A percentile compares a stretch with the other conserved stretches of the same genome.
Evolutionary conservation across 2,329 filamentous ascomycete genomes (phyloP).

Genomic region (Cyanodermella asteris): DNA sequence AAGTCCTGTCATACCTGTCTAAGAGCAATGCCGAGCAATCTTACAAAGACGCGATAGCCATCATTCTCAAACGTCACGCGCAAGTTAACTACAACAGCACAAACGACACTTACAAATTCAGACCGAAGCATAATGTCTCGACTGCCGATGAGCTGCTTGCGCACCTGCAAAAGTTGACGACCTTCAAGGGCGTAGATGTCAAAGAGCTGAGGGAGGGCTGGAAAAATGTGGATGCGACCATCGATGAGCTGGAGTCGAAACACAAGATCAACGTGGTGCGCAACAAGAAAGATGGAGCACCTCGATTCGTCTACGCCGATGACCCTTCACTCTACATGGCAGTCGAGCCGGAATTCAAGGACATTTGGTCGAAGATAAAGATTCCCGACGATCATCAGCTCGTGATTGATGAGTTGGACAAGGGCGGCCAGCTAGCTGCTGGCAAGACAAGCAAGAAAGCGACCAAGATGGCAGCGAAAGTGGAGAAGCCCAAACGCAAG

Average conservation of each 20-base stretch:
- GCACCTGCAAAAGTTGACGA: conserved; percentile 61
- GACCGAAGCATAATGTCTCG: conserved; percentile 64
- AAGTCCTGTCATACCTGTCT: conserved; percentile 63
- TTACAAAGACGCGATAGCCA: conserved; percentile 41
- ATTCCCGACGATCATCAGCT: conserved; percentile 58
- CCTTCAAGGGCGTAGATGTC: conserved; percentile 59
- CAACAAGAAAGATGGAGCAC: conserved; percentile 77
- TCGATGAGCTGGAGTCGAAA: conserved; percentile 55
- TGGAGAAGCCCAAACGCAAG: conserved; percentile 51
- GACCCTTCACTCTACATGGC: conserved; percentile 53
- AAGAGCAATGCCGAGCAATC: conserved; percentile 40
- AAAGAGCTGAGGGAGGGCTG: conserved; percentile 93
- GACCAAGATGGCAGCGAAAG: conserved; percentile 31
- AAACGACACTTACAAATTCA: conserved; percentile 57
- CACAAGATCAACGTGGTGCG: conserved; percentile 68
- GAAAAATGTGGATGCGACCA: conserved; percentile 59
- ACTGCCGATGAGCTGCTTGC: conserved; percentile 55
- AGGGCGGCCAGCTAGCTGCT: conserved; percentile 62
- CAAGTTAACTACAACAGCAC: conserved; percentile 36
- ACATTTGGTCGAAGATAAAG: conserved; percentile 61
- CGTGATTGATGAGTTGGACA: conserved; percentile 52
- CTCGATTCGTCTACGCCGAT: conserved; percentile 74
- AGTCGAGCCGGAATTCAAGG: conserved; percentile 64
- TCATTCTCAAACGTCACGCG: conserved; percentile 43
- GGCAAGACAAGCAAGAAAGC: conserved; percentile 43